Evolutionary conservation across 495 filamentous ascomycete species (phyloP).

Genomic region (Sporormia fimetaria): DNA sequence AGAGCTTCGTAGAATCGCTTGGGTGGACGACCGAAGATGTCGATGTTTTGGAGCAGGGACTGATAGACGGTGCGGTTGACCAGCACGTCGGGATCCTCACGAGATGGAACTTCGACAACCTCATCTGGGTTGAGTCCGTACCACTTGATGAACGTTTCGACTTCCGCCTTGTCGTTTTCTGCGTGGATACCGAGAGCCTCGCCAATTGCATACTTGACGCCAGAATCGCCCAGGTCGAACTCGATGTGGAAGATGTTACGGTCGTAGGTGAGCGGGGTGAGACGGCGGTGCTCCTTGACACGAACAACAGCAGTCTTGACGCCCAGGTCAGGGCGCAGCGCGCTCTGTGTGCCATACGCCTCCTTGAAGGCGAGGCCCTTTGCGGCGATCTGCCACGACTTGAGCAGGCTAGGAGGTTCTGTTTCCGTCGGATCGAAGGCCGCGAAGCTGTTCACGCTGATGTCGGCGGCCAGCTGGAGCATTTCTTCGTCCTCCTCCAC

Average conservation of each 20-base stretch:
- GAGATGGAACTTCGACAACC: conserved; percentile 80
- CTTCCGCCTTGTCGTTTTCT: conserved; percentile 73
- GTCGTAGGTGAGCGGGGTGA: conserved; percentile 82
- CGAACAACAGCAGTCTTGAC: conserved; percentile 77
- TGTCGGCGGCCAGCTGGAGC: conserved; percentile 43
- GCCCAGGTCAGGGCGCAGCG: conserved; percentile 72
- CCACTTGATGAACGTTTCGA: conserved; percentile 73
- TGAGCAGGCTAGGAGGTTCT: conserved; percentile 54
- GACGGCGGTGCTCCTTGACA: conserved; percentile 87
- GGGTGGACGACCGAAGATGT: conserved; percentile 91
- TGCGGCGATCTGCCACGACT: conserved; percentile 68
- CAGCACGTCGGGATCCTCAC: conserved; percentile 61
- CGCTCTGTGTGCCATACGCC: conserved; percentile 62
- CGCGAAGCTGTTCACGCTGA: conserved; percentile 69
- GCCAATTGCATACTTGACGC: conserved; percentile 89
- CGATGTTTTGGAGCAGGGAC: conserved; percentile 81
- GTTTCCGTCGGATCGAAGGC: conserved; percentile 65
- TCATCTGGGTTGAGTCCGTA: conserved; percentile 75
- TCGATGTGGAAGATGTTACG: conserved; percentile 99
- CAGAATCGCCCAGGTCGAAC: conserved; percentile 84
- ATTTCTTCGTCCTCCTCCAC: conserved; percentile 45
- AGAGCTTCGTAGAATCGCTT: conserved; percentile 95
- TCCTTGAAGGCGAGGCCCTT: conserved; percentile 91
- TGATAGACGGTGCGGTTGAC: conserved; percentile 94
- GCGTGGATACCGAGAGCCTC: conserved; percentile 96